Conservation (phyloP, 1,284 basidiomycete species). For the Tylopilus sp. region DNA sequence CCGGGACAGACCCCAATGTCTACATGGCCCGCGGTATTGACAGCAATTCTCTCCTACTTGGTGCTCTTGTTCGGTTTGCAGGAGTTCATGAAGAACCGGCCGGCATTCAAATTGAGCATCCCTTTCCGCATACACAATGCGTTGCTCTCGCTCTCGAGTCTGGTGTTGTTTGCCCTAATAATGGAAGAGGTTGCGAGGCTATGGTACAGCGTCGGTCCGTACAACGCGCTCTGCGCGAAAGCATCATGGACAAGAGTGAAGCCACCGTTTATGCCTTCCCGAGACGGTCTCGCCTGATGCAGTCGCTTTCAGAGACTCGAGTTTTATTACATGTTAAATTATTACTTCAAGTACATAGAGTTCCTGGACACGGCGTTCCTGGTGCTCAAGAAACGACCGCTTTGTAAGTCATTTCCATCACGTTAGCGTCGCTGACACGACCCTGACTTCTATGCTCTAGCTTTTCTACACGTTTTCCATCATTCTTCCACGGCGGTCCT, state of each 20-base stretch:
- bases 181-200: slow-evolving; percentile 83
- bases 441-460: slow-evolving; percentile 38
- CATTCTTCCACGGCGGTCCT: slow-evolving; percentile 93
- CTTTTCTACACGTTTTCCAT: slow-evolving; percentile 97
- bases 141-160: slow-evolving; percentile 77
- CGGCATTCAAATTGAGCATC: slow-evolving; percentile 71
- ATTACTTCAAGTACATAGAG: slow-evolving; percentile 94
- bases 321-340: slow-evolving; percentile 97
- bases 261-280: slow-evolving; percentile 22
- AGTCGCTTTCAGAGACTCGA: slow-evolving; percentile 61
- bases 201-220: slow-evolving; percentile 65
- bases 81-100: slow-evolving; percentile 78
- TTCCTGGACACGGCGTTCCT: slow-evolving; percentile 94
- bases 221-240: slow-evolving; percentile 75
- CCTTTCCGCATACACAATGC: slow-evolving; percentile 92
- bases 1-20: slow-evolving; percentile 76
- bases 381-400: slow-evolving; percentile 93
- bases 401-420: slow-evolving; percentile 53
- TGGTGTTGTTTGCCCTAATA: slow-evolving; percentile 80
- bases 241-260: slow-evolving; percentile 79
- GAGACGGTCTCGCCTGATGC: slow-evolving; percentile 8
- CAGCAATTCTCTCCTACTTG: slow-evolving; percentile 77
- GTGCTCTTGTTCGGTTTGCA: slow-evolving; percentile 83
- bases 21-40: slow-evolving; percentile 67
- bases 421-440: not conserved